A percentile compares a stretch with the other conserved stretches of the same genome.
Evolutionary conservation across 768 basidiomycete species (phyloP).

Genomic region (Mycena amicta): DNA sequence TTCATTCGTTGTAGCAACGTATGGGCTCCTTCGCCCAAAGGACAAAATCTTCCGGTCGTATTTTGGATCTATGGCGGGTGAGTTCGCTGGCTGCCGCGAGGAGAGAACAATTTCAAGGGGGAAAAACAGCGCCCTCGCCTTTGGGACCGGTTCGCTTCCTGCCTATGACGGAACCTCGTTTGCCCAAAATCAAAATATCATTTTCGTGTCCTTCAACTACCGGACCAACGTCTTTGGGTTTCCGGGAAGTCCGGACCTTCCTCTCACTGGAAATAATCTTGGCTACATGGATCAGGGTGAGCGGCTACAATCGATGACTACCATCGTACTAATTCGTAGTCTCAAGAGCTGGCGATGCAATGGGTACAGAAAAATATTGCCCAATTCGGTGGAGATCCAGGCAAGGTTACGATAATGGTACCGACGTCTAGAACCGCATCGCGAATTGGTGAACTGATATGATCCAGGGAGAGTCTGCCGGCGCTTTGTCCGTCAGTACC

Average conservation of each 20-base stretch:
- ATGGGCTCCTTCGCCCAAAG: slow-evolving; percentile 1
- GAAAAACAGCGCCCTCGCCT: neutral
- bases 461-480: slow-evolving; percentile 15
- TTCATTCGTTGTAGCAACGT: slow-evolving; percentile 1
- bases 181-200: slow-evolving; percentile 8
- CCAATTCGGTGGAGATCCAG: slow-evolving; percentile 46
- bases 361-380: slow-evolving; percentile 49
- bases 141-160: slow-evolving; percentile 13
- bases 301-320: neutral
- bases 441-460: neutral
- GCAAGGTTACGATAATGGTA: slow-evolving; percentile 34
- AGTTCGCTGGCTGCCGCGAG: neutral
- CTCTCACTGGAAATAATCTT: slow-evolving; percentile 15
- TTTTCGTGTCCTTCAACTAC: slow-evolving; percentile 17
- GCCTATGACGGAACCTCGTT: slow-evolving; percentile 11
- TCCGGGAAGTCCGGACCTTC: slow-evolving; percentile 14
- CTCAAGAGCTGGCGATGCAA: slow-evolving; percentile 24
- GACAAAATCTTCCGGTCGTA: neutral
- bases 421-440: neutral
- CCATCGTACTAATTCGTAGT: neutral
- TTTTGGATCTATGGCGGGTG: slow-evolving; percentile 11
- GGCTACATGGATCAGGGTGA: slow-evolving; percentile 33
- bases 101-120: neutral
- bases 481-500: slow-evolving; percentile 2
- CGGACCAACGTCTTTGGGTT: slow-evolving; percentile 20